Conservation (phyloP, 208 protist genomes). For the Acanthamoeba triangularis region DNA sequence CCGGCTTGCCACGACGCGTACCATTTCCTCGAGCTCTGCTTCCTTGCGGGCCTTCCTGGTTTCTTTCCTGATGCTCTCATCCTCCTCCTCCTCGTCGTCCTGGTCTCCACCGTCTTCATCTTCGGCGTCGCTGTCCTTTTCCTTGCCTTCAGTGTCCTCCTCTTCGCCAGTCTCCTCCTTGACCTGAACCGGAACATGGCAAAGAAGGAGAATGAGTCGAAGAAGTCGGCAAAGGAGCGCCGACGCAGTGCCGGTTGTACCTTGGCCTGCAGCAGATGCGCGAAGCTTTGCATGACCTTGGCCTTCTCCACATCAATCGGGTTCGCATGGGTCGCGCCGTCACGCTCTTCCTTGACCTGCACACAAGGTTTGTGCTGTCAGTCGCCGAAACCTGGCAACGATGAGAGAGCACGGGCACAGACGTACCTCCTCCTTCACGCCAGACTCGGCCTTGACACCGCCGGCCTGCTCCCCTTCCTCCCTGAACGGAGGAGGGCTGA, state of each 20-base stretch:
- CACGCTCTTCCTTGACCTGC: conserved; percentile 25
- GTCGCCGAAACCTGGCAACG: not conserved
- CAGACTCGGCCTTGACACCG: not conserved
- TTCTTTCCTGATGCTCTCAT: not conserved
- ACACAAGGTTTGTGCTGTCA: not conserved
- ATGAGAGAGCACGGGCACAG: not conserved
- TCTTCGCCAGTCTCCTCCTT: conserved; percentile 67
- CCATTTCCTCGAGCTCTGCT: not conserved
- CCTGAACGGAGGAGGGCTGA: not conserved
- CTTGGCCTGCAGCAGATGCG: conserved; percentile 15
- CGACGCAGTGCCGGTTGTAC: not conserved
- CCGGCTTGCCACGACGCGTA: not conserved
- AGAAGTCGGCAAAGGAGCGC: not conserved
- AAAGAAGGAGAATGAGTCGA: not conserved
- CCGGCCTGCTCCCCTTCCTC: not conserved
- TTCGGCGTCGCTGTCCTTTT: conserved; percentile 38
- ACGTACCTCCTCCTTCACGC: conserved; percentile 23
- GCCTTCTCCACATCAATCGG: conserved; percentile 61
- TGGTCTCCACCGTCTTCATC: conserved; percentile 47
- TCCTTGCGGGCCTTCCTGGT: conserved; percentile 31
- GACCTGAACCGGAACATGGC: not conserved
- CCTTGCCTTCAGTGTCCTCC: not conserved
- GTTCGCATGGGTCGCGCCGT: not conserved
- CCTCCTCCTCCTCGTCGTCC: conserved; percentile 35
- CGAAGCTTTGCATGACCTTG: conserved; percentile 44